A percentile compares a stretch with the other conserved stretches of the same genome.
phyloP scores from a whole-genome alignment of 2,329 filamentous ascomycete genomes.

The Epichloe coenophiala region DNA sequence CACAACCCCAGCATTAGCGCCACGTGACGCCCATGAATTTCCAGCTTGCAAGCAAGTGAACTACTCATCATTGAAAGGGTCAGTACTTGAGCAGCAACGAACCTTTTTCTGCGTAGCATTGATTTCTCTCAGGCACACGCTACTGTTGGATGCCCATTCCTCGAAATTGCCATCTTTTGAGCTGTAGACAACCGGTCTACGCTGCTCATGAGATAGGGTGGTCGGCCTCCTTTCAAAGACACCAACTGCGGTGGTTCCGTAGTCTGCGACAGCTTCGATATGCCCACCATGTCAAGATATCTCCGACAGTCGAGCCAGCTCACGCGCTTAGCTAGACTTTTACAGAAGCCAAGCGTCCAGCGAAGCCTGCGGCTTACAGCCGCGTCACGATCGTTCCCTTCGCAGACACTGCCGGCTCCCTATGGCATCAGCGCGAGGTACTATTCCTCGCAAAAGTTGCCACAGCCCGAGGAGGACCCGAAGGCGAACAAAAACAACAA shows the following conservation, averaged over 20 bases:
- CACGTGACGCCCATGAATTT: constrained; percentile 21
- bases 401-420: constrained; percentile 21
- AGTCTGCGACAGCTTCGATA: constrained; percentile 16
- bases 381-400: constrained; percentile 19
- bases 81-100: constrained; percentile 1
- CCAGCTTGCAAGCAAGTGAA: constrained; percentile 13
- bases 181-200: constrained; percentile 10
- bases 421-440: constrained; percentile 21
- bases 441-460: constrained; percentile 24
- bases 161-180: constrained; percentile 1
- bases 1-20: constrained; percentile 1
- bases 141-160: constrained; percentile 9
- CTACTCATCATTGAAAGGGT: constrained; percentile 14
- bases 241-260: constrained; percentile 22
- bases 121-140: constrained; percentile 9
- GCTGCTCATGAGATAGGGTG: constrained; percentile 21
- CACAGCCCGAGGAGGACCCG: constrained; percentile 24
- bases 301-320: constrained; percentile 54
- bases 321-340: constrained; percentile 46
- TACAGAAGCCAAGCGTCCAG: constrained; percentile 37
- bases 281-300: constrained; percentile 46
- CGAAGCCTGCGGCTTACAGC: constrained; percentile 25
- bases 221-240: constrained; percentile 11
- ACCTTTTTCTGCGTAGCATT: neutral
- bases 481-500: constrained; percentile 13